These are phyloP conservation scores for Globisporangium perplexum DNA, from an alignment of 352 stramenopile genomes.

Conservation along the genomic window DNA sequence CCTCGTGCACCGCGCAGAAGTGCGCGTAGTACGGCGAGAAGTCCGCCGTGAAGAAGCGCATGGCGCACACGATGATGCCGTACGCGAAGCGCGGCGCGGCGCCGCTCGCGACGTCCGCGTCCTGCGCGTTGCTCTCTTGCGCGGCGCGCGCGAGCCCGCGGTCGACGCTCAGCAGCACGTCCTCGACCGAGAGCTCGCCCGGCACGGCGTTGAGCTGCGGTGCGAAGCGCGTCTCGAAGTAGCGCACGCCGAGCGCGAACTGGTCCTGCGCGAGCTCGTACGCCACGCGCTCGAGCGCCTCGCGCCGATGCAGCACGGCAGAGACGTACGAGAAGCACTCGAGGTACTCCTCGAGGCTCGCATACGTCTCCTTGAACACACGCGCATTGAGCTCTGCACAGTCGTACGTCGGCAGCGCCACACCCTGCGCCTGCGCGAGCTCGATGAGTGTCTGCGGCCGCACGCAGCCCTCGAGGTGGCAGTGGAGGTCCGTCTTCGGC, in stretches of 20 bases:
- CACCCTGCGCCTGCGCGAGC: conserved; percentile 59
- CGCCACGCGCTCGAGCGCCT: conserved; percentile 73
- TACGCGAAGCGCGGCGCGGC: conserved; percentile 68
- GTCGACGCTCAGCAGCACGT: conserved; percentile 69
- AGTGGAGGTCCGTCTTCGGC: conserved; percentile 84
- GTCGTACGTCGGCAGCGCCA: conserved; percentile 77
- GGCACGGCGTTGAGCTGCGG: conserved; percentile 73
- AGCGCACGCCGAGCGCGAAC: conserved; percentile 68
- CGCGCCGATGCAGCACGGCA: conserved; percentile 50
- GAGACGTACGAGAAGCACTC: conserved; percentile 75
- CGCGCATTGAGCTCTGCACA: conserved; percentile 38
- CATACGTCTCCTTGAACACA: conserved; percentile 83
- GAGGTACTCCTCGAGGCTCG: conserved; percentile 80
- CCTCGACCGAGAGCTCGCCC: conserved; percentile 54
- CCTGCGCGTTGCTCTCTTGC: conserved; percentile 55
- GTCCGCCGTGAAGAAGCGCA: conserved; percentile 81
- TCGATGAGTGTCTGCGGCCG: conserved; percentile 81
- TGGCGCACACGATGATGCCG: conserved; percentile 87
- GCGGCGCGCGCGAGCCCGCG: conserved; percentile 54
- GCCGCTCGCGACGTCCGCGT: conserved; percentile 39
- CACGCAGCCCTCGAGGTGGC: conserved; percentile 82
- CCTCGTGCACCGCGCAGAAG: conserved; percentile 76
- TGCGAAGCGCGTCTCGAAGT: conserved; percentile 86
- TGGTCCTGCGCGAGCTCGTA: conserved; percentile 85
- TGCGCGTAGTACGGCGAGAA: conserved; percentile 83